phyloP scores from a whole-genome alignment of 768 basidiomycete species.

The Auriscalpium microsporum region DNA sequence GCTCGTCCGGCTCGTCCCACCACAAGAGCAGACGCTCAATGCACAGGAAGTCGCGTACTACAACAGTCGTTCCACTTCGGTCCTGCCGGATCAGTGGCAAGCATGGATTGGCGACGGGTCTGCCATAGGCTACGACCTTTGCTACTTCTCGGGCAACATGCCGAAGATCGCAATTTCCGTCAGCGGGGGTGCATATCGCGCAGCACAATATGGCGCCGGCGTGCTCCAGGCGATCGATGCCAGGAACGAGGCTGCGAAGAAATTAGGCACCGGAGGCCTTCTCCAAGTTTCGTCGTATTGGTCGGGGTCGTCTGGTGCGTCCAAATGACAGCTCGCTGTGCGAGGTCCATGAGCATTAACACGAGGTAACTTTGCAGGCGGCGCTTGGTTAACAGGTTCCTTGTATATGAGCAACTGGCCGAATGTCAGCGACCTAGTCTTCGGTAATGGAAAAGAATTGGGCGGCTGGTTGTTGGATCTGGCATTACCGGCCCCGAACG shows the following conservation, averaged over 20 bases:
- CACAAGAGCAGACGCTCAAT: slow-evolving; percentile 43
- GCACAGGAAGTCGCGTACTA: slow-evolving; percentile 43
- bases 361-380: slow-evolving; percentile 29
- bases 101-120: slow-evolving; percentile 53
- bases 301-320: slow-evolving; percentile 53
- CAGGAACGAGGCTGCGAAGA: slow-evolving; percentile 48
- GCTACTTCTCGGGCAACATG: slow-evolving; percentile 30
- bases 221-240: slow-evolving; percentile 52
- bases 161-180: slow-evolving; percentile 57
- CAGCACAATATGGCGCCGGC: slow-evolving; percentile 59
- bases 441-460: slow-evolving; percentile 40
- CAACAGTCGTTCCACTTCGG: slow-evolving; percentile 28
- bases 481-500: slow-evolving; percentile 45
- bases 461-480: slow-evolving; percentile 52
- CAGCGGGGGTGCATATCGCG: slow-evolving; percentile 63
- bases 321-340: not conserved
- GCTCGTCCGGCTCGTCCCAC: slow-evolving; percentile 43
- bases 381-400: slow-evolving; percentile 62
- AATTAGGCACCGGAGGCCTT: slow-evolving; percentile 55
- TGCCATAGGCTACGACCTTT: slow-evolving; percentile 42
- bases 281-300: slow-evolving; percentile 67
- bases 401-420: slow-evolving; percentile 61
- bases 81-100: slow-evolving; percentile 43
- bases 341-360: not conserved
- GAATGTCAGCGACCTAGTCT: slow-evolving; percentile 44